Percentiles rank a stretch among this genome's conserved stretches.
These are phyloP conservation scores for Didymosphaeria variabile DNA, from an alignment of 2,329 filamentous ascomycete species.

Conservation along the genomic window DNA sequence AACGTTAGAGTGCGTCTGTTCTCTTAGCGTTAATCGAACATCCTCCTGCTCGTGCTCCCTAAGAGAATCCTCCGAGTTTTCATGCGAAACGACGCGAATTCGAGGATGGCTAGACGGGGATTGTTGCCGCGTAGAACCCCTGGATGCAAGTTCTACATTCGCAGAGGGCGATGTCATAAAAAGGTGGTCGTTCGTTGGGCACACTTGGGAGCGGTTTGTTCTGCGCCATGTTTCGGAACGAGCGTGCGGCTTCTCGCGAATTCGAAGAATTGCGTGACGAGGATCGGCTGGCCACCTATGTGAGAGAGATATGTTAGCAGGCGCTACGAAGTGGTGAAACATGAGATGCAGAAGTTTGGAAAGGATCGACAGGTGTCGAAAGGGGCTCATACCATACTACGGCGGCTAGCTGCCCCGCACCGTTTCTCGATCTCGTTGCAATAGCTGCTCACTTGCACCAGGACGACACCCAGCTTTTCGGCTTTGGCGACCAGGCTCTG, in stretches of 20 bases:
- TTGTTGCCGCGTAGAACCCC: constrained; percentile 1
- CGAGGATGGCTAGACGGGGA: constrained; percentile 14
- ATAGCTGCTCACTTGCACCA: constrained; percentile 78
- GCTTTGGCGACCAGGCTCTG: constrained; percentile 77
- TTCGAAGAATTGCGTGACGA: constrained; percentile 49
- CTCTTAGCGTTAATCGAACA: constrained; percentile 12
- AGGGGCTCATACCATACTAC: constrained; percentile 69
- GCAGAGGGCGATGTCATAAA: constrained; percentile 32
- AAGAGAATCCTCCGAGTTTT: constrained; percentile 31
- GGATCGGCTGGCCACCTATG: constrained; percentile 48
- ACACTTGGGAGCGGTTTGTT: constrained; percentile 49
- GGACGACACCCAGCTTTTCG: constrained; percentile 72
- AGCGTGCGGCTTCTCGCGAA: constrained; percentile 42
- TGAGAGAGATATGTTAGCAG: constrained; percentile 15
- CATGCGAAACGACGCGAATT: constrained; percentile 27
- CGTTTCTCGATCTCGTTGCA: constrained; percentile 87
- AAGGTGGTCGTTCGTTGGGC: constrained; percentile 40
- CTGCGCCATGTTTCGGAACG: constrained; percentile 43
- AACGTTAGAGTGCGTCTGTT: constrained; percentile 22
- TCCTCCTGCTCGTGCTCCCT: constrained; percentile 23
- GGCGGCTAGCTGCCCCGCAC: constrained; percentile 82
- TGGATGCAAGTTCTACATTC: constrained; percentile 22
- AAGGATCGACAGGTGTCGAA: constrained; percentile 12
- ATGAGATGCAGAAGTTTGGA: constrained; percentile 10
- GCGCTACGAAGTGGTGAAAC: constrained; percentile 24